Evolutionary conservation across 768 basidiomycete species (phyloP).

Genomic region (Leccinum truebloodii): DNA sequence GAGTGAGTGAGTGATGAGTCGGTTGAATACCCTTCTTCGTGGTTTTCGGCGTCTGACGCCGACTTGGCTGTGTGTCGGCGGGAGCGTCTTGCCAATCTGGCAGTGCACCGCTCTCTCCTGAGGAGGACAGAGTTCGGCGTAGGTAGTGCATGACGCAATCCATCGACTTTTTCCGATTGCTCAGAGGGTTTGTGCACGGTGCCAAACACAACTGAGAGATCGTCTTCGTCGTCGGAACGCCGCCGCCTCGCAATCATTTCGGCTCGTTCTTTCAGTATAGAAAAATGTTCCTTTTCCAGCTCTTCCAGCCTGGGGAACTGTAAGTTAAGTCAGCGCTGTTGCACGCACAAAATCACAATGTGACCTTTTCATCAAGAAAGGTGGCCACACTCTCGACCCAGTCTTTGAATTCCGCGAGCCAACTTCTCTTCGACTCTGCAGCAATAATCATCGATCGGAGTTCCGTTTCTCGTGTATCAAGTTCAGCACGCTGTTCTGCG

Average conservation of each 20-base stretch:
- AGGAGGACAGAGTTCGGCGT: conserved; percentile 46
- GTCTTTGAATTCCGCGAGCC: conserved; percentile 77
- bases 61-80: conserved; percentile 40
- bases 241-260: conserved; percentile 72
- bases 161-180: conserved; percentile 53
- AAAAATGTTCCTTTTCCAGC: conserved; percentile 73
- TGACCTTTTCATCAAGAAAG: conserved; percentile 88
- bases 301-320: conserved; percentile 80
- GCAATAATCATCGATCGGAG: conserved; percentile 72
- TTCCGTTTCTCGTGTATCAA: conserved; percentile 69
- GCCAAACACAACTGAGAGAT: conserved; percentile 71
- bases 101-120: conserved; percentile 57
- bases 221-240: conserved; percentile 76
- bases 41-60: conserved; percentile 23
- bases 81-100: conserved; percentile 57
- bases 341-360: conserved; percentile 7
- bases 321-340: not conserved
- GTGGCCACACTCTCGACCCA: conserved; percentile 81
- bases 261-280: conserved; percentile 70
- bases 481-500: conserved; percentile 59
- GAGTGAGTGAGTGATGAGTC: conserved; percentile 69
- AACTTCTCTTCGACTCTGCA: conserved; percentile 77
- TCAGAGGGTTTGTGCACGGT: conserved; percentile 38
- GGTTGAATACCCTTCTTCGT: conserved; percentile 86
- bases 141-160: conserved; percentile 55